A percentile compares a stretch with the other conserved stretches of the same genome.
Evolutionary conservation across 768 basidiomycete genomes (phyloP).

Genomic region (Xanthoconium stramineum): DNA sequence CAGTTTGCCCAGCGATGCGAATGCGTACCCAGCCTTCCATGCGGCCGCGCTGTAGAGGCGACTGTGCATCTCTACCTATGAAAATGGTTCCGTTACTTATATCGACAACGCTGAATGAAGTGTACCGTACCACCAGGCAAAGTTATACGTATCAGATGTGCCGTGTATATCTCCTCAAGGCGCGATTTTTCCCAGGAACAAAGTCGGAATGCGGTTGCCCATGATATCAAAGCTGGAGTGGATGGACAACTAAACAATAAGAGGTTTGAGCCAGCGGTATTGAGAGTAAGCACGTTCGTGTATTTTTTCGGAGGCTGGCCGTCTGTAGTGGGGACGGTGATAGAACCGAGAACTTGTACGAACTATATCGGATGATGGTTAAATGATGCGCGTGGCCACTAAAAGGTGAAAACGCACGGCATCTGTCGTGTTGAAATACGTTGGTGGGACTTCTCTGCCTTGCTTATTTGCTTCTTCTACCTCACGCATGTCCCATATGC

Average conservation of each 20-base stretch:
- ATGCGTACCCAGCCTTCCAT: slow-evolving; percentile 92
- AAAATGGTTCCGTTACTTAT: slow-evolving; percentile 10
- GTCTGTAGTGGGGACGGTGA: slow-evolving; percentile 58
- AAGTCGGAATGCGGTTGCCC: slow-evolving; percentile 88
- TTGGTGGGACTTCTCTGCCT: slow-evolving; percentile 80
- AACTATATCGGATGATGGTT: slow-evolving; percentile 44
- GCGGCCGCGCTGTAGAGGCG: slow-evolving; percentile 64
- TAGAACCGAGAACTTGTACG: slow-evolving; percentile 71
- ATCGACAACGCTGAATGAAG: slow-evolving; percentile 25
- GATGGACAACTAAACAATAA: slow-evolving; percentile 84
- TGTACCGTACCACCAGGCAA: slow-evolving; percentile 43
- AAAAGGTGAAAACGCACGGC: slow-evolving; percentile 53
- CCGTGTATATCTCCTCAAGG: slow-evolving; percentile 96
- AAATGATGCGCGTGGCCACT: background rate
- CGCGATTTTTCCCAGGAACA: slow-evolving; percentile 94
- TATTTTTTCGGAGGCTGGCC: slow-evolving; percentile 54
- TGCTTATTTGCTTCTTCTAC: slow-evolving; percentile 80
- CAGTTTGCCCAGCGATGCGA: slow-evolving; percentile 93
- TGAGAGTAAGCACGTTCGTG: slow-evolving; percentile 82
- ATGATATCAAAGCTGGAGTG: slow-evolving; percentile 68
- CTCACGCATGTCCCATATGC: slow-evolving; percentile 88
- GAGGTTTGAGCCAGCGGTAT: slow-evolving; percentile 90
- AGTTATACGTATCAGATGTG: slow-evolving; percentile 84
- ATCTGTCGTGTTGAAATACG: slow-evolving; percentile 86
- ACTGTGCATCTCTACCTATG: slow-evolving; percentile 48